Evolutionary conservation across 192 early-diverging fungal genomes (phyloP).

Genomic region (Phycomyces nitens): DNA sequence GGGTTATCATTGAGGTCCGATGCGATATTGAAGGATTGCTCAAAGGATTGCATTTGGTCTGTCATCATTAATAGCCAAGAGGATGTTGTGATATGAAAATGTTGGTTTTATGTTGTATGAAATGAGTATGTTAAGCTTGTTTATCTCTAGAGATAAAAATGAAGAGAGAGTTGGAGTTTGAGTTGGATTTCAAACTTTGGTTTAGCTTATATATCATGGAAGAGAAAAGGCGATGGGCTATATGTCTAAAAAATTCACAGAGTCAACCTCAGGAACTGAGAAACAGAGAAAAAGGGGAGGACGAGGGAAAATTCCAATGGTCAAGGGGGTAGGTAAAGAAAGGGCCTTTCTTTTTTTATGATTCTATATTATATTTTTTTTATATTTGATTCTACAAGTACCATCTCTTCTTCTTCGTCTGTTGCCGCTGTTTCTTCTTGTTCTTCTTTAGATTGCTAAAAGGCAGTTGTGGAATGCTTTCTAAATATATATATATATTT

Average conservation of each 20-base stretch:
- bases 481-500: no score
- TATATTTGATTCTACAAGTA: no score
- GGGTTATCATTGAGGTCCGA: background rate
- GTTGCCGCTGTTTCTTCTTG: background rate
- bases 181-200: background rate
- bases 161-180: background rate
- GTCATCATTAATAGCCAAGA: slow-evolving; percentile 2
- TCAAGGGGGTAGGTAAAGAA: background rate
- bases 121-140: no score
- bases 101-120: no score
- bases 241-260: background rate
- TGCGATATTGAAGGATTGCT: slow-evolving; percentile 14
- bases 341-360: slow-evolving; percentile 7
- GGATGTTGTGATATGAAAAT: no score
- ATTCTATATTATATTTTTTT: no score
- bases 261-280: background rate
- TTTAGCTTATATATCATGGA: background rate
- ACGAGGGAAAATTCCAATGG: slow-evolving; percentile 9
- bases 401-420: no score
- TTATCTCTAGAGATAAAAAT: background rate
- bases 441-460: background rate
- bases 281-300: slow-evolving; percentile 4
- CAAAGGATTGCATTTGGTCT: slow-evolving; percentile 19
- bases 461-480: background rate
- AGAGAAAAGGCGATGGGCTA: background rate